Evolutionary conservation across 129 eudicot genomes (phyloP), one percentile per base, ranked within the genome.

Genomic region (Pittosporum tobira): DNA sequence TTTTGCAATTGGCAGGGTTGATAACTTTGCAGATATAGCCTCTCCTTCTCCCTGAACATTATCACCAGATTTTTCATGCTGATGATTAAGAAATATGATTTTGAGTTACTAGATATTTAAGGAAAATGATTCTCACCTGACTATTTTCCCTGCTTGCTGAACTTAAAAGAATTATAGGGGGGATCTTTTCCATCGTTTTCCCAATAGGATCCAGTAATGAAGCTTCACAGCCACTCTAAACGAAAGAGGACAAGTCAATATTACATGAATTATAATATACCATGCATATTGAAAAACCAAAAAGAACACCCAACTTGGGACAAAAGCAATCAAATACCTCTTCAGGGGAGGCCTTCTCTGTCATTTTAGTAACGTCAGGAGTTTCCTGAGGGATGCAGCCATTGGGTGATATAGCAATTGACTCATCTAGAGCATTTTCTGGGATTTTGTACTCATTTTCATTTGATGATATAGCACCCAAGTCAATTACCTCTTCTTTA

Each of bases 291-390:
- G n/a, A n/a, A n/a, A n/a, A n/a, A n/a, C n/a, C n/a, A n/a, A n/a
- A n/a, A n/a, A n/a, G n/a, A n/a, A n/a, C 5, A 40, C 15, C 19
- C 21, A 34, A 36, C 26, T 29, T 21, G 27, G 20, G 4, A 22
- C 11, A 23, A 1, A 59, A 48, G n/a, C 5, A 40, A 42, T 38
- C 9, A 54, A 48, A 55, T 64, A 77, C 82, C 78, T 63, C 38
- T 29, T 16, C 44, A 27, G 70, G 40, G 3, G 22, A n/a, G 6
- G 25, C 48, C 20, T 30, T 60, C 18, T 12, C 63, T 2, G 37
- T 27, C 16, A 21, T 40, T 45, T 16, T 34, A 1, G 29, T 4
- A 20, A 36, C 24, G 20, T 10, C 58, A 28, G 53, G 34, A 14
- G 51, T 25, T 37, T 9, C 25, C 8, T 18, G 20, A 21, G 7